These are phyloP conservation scores for Candida maltosa DNA, from an alignment of 805 yeast genomes.

Conservation along the genomic window DNA sequence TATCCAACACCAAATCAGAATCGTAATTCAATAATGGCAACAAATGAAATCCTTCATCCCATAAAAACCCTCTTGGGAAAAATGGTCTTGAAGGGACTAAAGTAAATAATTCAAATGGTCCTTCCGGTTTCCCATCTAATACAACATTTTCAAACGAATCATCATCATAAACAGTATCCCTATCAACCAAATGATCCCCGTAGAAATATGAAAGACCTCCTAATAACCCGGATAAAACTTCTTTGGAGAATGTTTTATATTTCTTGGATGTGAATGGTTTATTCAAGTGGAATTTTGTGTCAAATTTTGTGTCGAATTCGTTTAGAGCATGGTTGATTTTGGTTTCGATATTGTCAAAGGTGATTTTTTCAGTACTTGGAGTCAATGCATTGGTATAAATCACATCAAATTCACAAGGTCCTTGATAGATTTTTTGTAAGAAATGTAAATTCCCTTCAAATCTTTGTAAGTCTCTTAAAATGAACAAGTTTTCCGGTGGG, in stretches of 20 bases:
- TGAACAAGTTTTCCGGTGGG: constrained; percentile 49
- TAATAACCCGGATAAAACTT: constrained; percentile 72
- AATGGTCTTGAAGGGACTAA: constrained; percentile 90
- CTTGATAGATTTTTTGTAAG: constrained; percentile 73
- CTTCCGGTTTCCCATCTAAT: constrained; percentile 60
- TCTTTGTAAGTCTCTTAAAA: constrained; percentile 54
- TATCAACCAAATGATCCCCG: constrained; percentile 81
- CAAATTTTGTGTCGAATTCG: constrained; percentile 53
- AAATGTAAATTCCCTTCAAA: constrained; percentile 77
- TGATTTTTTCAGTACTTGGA: constrained; percentile 33
- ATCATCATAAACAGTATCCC: constrained; percentile 64
- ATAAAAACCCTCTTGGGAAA: constrained; percentile 94
- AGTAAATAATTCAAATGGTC: constrained; percentile 74
- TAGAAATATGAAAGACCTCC: constrained; percentile 90
- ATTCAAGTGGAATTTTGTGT: constrained; percentile 44
- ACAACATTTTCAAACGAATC: constrained; percentile 58
- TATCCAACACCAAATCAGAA: constrained; percentile 76
- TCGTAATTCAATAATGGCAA: constrained; percentile 81
- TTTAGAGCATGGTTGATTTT: constrained; percentile 29
- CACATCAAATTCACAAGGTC: constrained; percentile 72
- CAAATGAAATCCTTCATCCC: constrained; percentile 98
- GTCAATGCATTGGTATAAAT: constrained; percentile 50
- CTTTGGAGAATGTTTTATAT: constrained; percentile 64
- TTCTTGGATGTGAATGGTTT: constrained; percentile 48
- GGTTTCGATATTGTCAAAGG: constrained; percentile 29